Percentiles rank a stretch among this genome's conserved stretches.
Conservation (phyloP, 495 filamentous ascomycete genomes). For the Neurospora terricola region DNA sequence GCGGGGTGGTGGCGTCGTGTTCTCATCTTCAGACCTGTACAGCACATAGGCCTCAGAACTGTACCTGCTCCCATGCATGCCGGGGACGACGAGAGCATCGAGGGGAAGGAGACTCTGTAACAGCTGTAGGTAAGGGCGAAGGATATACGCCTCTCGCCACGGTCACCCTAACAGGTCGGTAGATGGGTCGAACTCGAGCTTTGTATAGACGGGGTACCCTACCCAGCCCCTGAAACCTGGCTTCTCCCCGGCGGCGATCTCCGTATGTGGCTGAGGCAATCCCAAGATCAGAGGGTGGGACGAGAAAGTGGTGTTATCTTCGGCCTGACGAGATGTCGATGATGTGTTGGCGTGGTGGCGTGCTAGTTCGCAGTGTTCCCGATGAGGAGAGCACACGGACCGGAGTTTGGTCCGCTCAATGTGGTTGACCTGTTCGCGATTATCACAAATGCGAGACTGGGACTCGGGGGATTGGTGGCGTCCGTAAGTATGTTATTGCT, state of each 20-base stretch:
- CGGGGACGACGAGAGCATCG: background rate
- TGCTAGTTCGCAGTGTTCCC: background rate
- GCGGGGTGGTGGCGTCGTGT: background rate
- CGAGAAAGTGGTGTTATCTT: background rate
- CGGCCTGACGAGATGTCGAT: background rate
- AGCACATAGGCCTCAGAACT: background rate
- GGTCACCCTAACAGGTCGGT: background rate
- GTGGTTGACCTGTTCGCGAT: background rate
- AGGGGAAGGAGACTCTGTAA: background rate
- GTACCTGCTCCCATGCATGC: background rate
- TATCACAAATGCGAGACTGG: background rate
- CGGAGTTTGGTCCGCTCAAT: background rate
- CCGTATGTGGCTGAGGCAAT: background rate
- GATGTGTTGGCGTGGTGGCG: background rate
- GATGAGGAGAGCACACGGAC: background rate
- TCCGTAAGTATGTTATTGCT: background rate
- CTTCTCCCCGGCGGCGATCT: background rate
- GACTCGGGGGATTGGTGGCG: background rate
- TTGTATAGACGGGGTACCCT: background rate
- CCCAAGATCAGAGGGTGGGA: background rate
- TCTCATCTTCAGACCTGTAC: background rate
- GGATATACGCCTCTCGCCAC: background rate
- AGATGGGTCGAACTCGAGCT: background rate
- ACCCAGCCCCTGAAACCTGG: background rate
- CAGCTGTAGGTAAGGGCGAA: background rate